Base-by-base conservation (phyloP, 148 eudicot species). In the Camellia sinensis region DNA sequence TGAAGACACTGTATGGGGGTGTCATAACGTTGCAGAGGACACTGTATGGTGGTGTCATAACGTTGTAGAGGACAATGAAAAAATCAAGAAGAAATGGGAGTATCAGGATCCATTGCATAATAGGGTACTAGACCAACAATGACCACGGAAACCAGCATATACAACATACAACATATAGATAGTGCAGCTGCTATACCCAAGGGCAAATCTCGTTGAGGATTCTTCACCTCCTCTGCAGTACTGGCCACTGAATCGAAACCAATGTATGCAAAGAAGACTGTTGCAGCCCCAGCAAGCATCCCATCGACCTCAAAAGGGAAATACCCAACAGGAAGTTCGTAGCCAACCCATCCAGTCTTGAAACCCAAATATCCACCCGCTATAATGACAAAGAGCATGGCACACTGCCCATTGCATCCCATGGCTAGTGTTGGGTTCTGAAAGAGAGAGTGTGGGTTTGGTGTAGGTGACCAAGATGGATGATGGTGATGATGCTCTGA, bases 161-260 rank as follows among this genome's bases (percentile, higher is more conserved):
- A 96, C 68, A 96, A 70, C 14, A 89, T 79, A 87, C 98, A 95
- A 82, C 99, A 93, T 81, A 92, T 91, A 46, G 91, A 88, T 66
- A 93, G 79, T 81, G 99, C 84, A 84, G 87, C 79, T 57, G 92
- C 99, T 74, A 96, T 96, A 67, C 99, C 99, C 86, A 91, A 73
- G 7, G 99, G 99, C 81, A 96, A 81, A 85, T 96, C 99, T 73
- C 97, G 80, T 71, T 96, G 92, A 22, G 99, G 99, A 87, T 93
- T 89, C 77, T 96, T 96, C 80, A 95, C 99, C 95, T 95, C 99
- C 85, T 95, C 99, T 21, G 97, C 99, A 57, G 97, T 89, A 87
- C 99, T 95, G 75, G 99, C 99, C 71, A 95, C 99, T 70, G 94
- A 88, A 91, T 95, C 99, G 83, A 95, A 95, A 63, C 99, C 99